These are phyloP conservation scores for Tricladium varicosporioides DNA, from an alignment of 2,329 filamentous ascomycete species.

Conservation along the genomic window DNA sequence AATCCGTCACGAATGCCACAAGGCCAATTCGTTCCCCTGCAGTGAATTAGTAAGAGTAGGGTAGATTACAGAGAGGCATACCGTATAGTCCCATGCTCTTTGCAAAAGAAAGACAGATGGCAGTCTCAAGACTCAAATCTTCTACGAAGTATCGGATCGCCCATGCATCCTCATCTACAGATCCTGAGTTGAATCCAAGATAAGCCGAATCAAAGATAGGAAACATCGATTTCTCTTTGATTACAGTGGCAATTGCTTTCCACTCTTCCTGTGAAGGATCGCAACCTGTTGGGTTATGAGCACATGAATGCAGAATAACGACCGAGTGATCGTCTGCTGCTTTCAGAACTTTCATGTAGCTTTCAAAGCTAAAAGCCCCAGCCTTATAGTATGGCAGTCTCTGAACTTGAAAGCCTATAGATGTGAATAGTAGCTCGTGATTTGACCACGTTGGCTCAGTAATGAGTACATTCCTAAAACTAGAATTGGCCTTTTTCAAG, in stretches of 20 bases:
- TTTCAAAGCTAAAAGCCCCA: constrained; percentile 35
- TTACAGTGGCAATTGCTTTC: constrained; percentile 29
- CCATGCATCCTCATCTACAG: constrained; percentile 33
- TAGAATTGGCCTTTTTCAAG: constrained; percentile 22
- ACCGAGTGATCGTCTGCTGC: constrained; percentile 28
- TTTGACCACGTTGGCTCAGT: constrained; percentile 44
- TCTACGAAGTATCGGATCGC: constrained; percentile 34
- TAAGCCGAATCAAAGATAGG: constrained; percentile 37
- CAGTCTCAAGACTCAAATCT: constrained; percentile 45
- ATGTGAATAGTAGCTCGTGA: constrained; percentile 38
- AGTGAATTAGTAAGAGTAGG: constrained; percentile 19
- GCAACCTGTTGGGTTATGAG: constrained; percentile 43
- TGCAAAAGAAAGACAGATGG: constrained; percentile 59
- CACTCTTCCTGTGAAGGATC: constrained; percentile 38
- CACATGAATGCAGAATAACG: constrained; percentile 42
- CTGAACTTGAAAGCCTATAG: constrained; percentile 35
- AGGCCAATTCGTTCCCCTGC: constrained; percentile 17
- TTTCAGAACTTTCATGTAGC: constrained; percentile 31
- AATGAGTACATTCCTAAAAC: constrained; percentile 36
- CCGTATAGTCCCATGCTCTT: constrained; percentile 55
- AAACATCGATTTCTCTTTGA: constrained; percentile 27
- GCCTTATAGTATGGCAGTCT: constrained; percentile 38
- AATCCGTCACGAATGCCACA: constrained; percentile 27
- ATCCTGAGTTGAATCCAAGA: constrained; percentile 33
- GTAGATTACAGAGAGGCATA: constrained; percentile 20